Base-by-base conservation (phyloP, 2,329 filamentous ascomycete genomes). In the Aureobasidium sp. region DNA sequence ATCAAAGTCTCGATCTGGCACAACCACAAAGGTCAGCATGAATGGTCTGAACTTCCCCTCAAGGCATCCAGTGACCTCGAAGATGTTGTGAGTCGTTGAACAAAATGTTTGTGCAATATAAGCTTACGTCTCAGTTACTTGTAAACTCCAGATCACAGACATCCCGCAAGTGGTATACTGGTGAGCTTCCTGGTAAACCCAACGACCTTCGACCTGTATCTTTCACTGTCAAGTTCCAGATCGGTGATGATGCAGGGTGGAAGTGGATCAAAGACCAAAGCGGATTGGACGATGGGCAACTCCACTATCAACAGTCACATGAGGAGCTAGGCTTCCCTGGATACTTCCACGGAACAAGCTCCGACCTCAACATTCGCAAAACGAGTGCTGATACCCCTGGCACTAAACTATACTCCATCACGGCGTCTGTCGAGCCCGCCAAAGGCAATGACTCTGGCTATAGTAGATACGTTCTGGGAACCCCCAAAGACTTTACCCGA, bases 1-100 rank as follows among this genome's bases (percentile, higher is more conserved):
- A 94, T 89, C 86, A 81, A 94, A 66, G 82, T 90, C 33, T 82
- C 83, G 17, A 73, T 95, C 8, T 95, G 90, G 89, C 84, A 89
- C 64, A 85, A 87, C 66, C 81, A 82, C 55, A 70, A 75, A 27
- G 77, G 71, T 37, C 78, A 65, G 78, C 81, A 84, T 63, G 74
- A 73, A 75, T 92, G 78, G 81, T 75, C 69, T 6, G 81, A 86
- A 23, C 76, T 83, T 19, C 74, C 75, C 27, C 75, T 94, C 2
- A 77, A 83, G 57, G 67, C 71, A 33, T 70, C 69, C 4, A 63
- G 66, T 13, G 65, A 69, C 2, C 61, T 55, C 40, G 60, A 67
- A 15, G 65, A 71, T 43, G 62, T 69, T 15, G 61, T 71, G 57
- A 63, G 62, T 54, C 9, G n/a, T 45, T 25, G 33, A 42, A 19